Percentiles rank a stretch among this genome's conserved stretches.
These are phyloP conservation scores for Fusarium veterinarium DNA, from an alignment of 2,329 filamentous ascomycete species.

Conservation along the genomic window DNA sequence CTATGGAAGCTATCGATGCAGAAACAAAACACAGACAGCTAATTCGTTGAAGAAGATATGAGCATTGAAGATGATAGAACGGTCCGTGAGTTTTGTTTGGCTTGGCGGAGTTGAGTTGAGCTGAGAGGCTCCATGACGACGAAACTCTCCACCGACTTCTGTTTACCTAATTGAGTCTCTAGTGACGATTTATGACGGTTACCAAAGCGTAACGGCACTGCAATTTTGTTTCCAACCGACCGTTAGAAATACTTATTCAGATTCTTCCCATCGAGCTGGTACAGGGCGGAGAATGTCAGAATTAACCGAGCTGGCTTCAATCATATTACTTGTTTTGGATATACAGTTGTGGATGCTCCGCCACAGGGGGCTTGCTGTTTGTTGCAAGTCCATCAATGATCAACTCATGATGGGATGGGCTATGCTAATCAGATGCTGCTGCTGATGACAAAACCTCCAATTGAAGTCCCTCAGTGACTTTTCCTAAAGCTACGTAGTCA, in stretches of 20 bases:
- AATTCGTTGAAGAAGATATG: conserved; percentile 11
- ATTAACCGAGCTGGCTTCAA: conserved; percentile 13
- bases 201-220: conserved; percentile 10
- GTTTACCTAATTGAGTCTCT: conserved; percentile 22
- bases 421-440: conserved; percentile 19
- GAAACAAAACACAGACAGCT: conserved; percentile 21
- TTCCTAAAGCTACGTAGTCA: background rate
- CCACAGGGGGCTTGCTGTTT: conserved; percentile 22
- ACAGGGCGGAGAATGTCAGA: conserved; percentile 19
- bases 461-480: conserved; percentile 14
- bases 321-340: conserved; percentile 24
- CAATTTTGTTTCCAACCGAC: conserved; percentile 14
- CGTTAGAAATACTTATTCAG: conserved; percentile 9
- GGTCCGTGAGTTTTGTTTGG: background rate
- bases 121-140: conserved; percentile 1
- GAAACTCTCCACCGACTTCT: background rate
- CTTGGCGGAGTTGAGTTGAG: conserved; percentile 3
- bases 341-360: conserved; percentile 24
- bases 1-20: background rate
- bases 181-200: background rate
- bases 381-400: background rate
- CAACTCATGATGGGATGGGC: conserved; percentile 15
- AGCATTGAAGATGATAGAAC: background rate
- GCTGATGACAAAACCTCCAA: conserved; percentile 12
- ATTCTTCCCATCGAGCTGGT: conserved; percentile 20